Base-by-base conservation (phyloP, 768 basidiomycete genomes). In the Lentinula detonsa region DNA sequence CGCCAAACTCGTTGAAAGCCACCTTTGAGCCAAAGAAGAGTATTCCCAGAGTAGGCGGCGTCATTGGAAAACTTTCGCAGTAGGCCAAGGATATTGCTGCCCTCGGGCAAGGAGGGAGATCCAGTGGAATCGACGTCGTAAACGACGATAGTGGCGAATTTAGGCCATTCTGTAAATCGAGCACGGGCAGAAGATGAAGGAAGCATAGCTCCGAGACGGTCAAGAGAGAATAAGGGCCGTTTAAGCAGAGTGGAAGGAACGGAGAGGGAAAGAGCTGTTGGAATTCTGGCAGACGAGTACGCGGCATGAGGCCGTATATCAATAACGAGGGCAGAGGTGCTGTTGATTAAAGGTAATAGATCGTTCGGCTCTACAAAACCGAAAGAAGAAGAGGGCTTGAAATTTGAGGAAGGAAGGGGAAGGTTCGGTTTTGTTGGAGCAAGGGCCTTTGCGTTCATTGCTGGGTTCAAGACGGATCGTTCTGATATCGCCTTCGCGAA, bases 191-290 rank as follows among this genome's bases (percentile, higher is more conserved):
- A 67, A 43, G 72, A 62, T 5, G 83, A 84, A 8, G 89, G 82
- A n/a, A 98, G 81, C 88, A 95, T 95, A 31, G 85, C 84, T 6
- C 83, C 76, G 31, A 98, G 81, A 45, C 86, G 86, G 45, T 85
- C 78, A 8, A 96, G 81, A 31, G 91, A 87, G 76, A 94, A 96
- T 3, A 87, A 79, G 1, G 94, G 94, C 0, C 95, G 87, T 64
- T 93, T 94, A 70, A 98, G 87, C 21, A 98, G 87, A 0, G 95
- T 98, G 2, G 95, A 94, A 1, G 96, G 95, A 5, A 97, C 91
- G 51, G 91, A 91, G 63, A 98, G 83, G 52, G 93, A 93, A 57
- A 97, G 76, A 7, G 94, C 87, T 52, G 73, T 67, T 43, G 81
- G 81, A 34, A 97, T 66, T 54, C 93, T 87, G 23, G 86, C 85